Base-by-base conservation (phyloP, 2,329 filamentous ascomycete species). In the Arthrobotrys megalospora region DNA sequence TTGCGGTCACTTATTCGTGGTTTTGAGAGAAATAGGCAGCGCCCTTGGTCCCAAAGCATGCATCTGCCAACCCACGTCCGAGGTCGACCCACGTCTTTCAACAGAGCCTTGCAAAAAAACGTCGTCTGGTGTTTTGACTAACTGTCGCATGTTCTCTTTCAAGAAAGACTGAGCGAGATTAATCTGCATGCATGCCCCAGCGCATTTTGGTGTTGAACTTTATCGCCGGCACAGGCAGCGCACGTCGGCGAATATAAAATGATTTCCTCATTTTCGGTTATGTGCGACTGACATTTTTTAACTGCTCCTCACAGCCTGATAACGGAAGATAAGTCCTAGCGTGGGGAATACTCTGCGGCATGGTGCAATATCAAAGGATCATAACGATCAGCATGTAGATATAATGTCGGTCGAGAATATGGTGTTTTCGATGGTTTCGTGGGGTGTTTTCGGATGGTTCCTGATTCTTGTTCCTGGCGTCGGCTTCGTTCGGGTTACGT, bases 181-280 rank as follows among this genome's bases (percentile, higher is more conserved):
- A 70, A 52, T 66, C 65, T 68, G 65, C 58, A 70, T 65, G 65
- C 65, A 66, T 70, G 48, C 50, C 73, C 66, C 66, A 58, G 65
- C 50, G 65, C 60, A 41, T 60, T 60, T 60, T 24, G 36, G 38
- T 71, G 53, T 77, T 60, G 50, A 77, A 71, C 50, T 71, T 32
- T 71, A 66, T 77, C 66, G 64, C 28, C 21, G 66, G 43, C 60
- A 45, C 32, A 34, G 28, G 62, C 34, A 38, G 50, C 43, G 62
- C 55, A 76, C 41, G 64, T 76, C 73, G 73, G 73, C 73, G 73
- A 77, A 71, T 70, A 77, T 76, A 64, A 60, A 64, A 60, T 43
- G 69, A 28, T 34, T 19, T 28, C 58, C 19, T 58, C 52, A 58
- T 58, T 41, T 77, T 77, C 73, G 73, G 67, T 71, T 53, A 77